Percentiles rank a stretch among this genome's conserved stretches.
These are phyloP conservation scores for Aspergillus udagawae DNA, from an alignment of 2,329 filamentous ascomycete species.

Conservation along the genomic window DNA sequence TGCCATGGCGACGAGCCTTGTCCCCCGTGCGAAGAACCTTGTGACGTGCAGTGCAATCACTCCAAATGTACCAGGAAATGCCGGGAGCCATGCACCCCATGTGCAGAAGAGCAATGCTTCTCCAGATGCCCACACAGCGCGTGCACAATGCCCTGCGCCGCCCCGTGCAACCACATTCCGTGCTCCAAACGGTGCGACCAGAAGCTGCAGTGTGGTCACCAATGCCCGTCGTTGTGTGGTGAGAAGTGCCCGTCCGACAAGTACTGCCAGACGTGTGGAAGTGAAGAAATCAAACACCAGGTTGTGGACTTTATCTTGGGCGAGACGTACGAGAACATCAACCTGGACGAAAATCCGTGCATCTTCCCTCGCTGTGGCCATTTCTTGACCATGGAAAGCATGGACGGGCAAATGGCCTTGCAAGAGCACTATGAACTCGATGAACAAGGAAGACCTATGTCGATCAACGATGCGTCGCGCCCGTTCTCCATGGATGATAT, in stretches of 20 bases:
- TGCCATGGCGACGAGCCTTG: conserved; percentile 50
- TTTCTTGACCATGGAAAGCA: conserved; percentile 54
- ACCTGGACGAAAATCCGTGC: conserved; percentile 58
- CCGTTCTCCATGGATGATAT: conserved; percentile 51
- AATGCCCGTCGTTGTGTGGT: conserved; percentile 63
- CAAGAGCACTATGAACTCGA: conserved; percentile 26
- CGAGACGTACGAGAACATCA: conserved; percentile 52
- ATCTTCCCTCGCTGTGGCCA: conserved; percentile 63
- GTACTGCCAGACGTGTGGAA: conserved; percentile 56
- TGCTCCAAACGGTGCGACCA: conserved; percentile 58
- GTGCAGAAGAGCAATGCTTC: conserved; percentile 52
- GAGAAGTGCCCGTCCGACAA: conserved; percentile 53
- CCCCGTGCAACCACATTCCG: conserved; percentile 63
- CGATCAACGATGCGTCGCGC: conserved; percentile 27
- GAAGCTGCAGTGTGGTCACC: conserved; percentile 56
- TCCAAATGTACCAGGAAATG: conserved; percentile 55
- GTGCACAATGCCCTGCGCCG: conserved; percentile 58
- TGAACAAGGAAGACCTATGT: conserved; percentile 19
- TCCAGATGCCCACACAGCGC: conserved; percentile 53
- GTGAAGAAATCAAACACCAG: conserved; percentile 40
- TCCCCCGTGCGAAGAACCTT: conserved; percentile 35
- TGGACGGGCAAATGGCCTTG: conserved; percentile 61
- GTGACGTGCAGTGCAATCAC: conserved; percentile 56
- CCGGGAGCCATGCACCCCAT: conserved; percentile 58
- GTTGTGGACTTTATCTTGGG: conserved; percentile 57